Base-by-base conservation (phyloP, 768 basidiomycete species). In the Lactarius sanguifluus region DNA sequence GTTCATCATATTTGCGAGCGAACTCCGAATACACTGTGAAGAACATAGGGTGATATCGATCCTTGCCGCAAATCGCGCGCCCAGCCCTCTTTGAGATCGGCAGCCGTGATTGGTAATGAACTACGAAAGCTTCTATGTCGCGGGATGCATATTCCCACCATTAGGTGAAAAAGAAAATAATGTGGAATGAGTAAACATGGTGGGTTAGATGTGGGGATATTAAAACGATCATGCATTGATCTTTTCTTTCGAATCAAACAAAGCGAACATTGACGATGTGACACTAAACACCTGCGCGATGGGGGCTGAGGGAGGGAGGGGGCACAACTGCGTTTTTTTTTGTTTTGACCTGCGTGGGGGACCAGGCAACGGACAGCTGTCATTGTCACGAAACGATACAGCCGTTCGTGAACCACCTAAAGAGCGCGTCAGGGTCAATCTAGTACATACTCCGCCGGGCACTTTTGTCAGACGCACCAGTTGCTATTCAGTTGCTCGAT, bases 401-500 rank as follows among this genome's bases (percentile, higher is more conserved):
- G 50, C 89, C 89, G 70, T 81, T 84, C 69, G 86, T 82, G 74
- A 90, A 90, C 89, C 89, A 91, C 89, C 89, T 90, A 70, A 65
- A 75, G 55, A 54, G 62, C 38, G 20, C 16, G 28, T 67, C 66
- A 63, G 41, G 52, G 10, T 63, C 41, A 54, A 64, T 59, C 38
- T 30, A 50, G 5, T 54, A 41, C 41, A 45, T 47, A 30, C 34
- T 45, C 41, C 69, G 52, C 41, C 43, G 47, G 6, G 56, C 36
- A 45, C 64, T 56, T 50, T n/a, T 50, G 54, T 23, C 59, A 32
- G 45, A 75, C 76, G 69, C 74, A 86, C 86, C 86, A 87, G 58
- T 83, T 80, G 62, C 80, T 80, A 61, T 83, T 79, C 64, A 91
- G 77, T 73, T 86, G 84, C 78, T 97, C 94, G 72, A 98, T 96